Base-by-base conservation (phyloP, 2,329 filamentous ascomycete species). In the Metarhizium sp. region DNA sequence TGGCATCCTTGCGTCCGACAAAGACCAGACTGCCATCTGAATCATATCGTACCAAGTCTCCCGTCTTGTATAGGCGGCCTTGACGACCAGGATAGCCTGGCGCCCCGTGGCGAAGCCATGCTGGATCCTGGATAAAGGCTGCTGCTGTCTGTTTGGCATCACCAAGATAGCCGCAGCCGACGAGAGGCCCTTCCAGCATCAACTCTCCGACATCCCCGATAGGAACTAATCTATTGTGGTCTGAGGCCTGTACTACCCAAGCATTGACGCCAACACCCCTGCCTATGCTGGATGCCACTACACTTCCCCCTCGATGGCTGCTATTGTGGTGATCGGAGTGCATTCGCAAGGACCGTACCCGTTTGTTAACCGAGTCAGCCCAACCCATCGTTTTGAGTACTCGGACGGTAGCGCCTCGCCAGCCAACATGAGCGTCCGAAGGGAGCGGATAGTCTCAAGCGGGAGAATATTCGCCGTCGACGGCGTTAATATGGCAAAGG, bases 151-250 rank as follows among this genome's bases (percentile, higher is more conserved):
- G 74, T n/a, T 66, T 64, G 0, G 67, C 63, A 25, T 77, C 70
- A 45, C 75, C 72, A 18, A 78, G 64, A 57, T 81, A 81, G 18
- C 76, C 76, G 36, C 71, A 64, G n/a, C 73, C 76, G 13, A 81
- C 66, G 14, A 72, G 69, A 3, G 76, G 75, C 0, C 73, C 73
- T 50, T 69, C 69, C 36, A 75, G 60, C 4, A 64, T 25, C 10
- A 64, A 20, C 0, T 50, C 29, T 4, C 68, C 55, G 11, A 71
- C 57, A 53, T 71, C 70, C 3, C 70, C 70, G 0, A 62, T 55
- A 3, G 53, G 58, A 1, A 67, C 69, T 6, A 69, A 48, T 0
- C 63, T 64, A 0, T 59, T 51, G 8, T 65, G 58, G 7, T 48
- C 50, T 45, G 63, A 50, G 52, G 62, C 58, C 48, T 68, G 56